A percentile compares a stretch with the other conserved stretches of the same genome.
Evolutionary conservation across 75 land plant genomes (phyloP).

Genomic region (Cupressus sempervirens): DNA sequence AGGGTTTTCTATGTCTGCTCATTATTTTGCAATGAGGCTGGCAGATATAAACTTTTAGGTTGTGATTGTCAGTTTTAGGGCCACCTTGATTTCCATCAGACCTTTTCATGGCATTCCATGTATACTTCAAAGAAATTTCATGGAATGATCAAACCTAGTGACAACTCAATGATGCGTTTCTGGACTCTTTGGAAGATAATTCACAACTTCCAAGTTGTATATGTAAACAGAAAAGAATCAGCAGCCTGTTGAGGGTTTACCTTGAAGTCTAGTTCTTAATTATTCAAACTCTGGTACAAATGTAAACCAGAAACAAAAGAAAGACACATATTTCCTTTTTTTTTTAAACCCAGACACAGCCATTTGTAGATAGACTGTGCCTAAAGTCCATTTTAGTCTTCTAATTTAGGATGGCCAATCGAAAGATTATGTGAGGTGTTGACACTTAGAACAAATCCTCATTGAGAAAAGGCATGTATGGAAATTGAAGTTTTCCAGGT

Average conservation of each 20-base stretch:
- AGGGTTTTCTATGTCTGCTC: neutral
- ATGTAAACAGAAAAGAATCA: neutral
- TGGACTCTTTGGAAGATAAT: neutral
- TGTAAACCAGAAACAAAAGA: neutral
- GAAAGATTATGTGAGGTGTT: neutral
- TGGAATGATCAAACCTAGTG: neutral
- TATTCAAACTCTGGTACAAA: conserved; percentile 2
- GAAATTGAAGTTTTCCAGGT: neutral
- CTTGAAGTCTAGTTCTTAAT: neutral
- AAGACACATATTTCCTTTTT: neutral
- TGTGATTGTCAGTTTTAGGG: neutral
- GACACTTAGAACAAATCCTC: neutral
- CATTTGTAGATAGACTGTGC: neutral
- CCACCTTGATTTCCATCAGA: neutral
- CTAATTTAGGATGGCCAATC: neutral
- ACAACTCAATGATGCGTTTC: neutral
- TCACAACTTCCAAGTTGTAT: neutral
- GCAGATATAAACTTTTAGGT: neutral
- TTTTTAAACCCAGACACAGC: neutral
- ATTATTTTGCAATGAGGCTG: neutral
- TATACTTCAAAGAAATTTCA: neutral
- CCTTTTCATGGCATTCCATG: neutral
- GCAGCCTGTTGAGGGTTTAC: neutral
- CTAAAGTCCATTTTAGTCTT: neutral
- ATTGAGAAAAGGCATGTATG: neutral